Percentiles rank a stretch among this genome's conserved stretches.
These are phyloP conservation scores for Oryza rufipogon DNA, from an alignment of 176 grass and related monocot species.

Conservation along the genomic window DNA sequence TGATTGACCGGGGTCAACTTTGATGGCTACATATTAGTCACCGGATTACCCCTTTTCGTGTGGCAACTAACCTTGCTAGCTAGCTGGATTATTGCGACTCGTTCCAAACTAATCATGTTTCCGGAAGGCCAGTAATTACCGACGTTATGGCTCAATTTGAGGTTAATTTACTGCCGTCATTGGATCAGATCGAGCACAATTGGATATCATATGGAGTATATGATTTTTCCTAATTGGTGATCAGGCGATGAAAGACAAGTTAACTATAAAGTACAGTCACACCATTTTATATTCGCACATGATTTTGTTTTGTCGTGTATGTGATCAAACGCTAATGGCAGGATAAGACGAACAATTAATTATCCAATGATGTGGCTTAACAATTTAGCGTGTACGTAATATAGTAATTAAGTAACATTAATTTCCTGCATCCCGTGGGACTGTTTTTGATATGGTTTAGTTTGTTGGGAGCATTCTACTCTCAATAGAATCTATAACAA, in stretches of 20 bases:
- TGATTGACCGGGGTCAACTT: constrained; percentile 26
- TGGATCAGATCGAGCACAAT: no score
- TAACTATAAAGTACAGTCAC: background rate
- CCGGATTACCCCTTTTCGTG: background rate
- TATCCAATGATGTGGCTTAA: constrained; percentile 3
- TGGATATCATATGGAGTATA: no score
- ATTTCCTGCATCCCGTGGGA: background rate
- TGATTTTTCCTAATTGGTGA: no score
- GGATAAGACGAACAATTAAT: background rate
- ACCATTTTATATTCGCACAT: background rate
- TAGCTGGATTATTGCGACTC: background rate
- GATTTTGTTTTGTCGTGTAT: background rate
- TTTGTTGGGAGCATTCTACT: no score
- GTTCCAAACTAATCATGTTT: background rate
- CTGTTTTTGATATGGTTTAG: no score
- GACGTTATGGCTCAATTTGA: background rate
- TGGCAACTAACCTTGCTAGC: background rate
- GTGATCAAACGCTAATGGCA: background rate
- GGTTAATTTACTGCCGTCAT: background rate
- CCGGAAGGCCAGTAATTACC: background rate
- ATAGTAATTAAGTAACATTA: background rate
- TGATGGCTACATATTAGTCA: constrained; percentile 11
- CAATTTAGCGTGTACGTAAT: background rate
- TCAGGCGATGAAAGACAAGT: background rate
- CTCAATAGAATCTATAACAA: no score